phyloP scores from a whole-genome alignment of 169 alveolate species.

The Blepharisma undulans region DNA sequence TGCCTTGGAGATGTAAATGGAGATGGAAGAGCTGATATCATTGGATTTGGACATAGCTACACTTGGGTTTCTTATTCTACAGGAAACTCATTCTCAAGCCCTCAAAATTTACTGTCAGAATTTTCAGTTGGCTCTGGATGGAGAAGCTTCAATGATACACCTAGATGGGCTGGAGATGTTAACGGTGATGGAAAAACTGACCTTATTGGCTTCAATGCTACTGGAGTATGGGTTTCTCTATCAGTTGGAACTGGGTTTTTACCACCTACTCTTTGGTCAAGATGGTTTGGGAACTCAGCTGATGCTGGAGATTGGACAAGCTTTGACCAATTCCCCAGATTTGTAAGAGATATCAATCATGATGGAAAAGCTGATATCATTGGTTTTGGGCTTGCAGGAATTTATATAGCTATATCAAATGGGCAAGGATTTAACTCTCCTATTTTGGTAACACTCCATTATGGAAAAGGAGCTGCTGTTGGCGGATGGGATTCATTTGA shows the following conservation, averaged over 20 bases:
- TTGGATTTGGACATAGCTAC: background rate
- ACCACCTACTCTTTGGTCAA: background rate
- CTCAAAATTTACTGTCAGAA: background rate
- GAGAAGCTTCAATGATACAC: background rate
- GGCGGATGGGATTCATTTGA: background rate
- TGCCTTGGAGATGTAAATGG: background rate
- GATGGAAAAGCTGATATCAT: background rate
- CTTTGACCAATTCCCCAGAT: background rate
- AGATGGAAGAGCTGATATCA: background rate
- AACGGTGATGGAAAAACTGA: background rate
- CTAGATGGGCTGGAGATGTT: background rate
- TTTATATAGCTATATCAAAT: background rate
- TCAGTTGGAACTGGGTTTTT: background rate
- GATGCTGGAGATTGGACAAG: background rate
- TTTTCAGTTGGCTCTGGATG: background rate
- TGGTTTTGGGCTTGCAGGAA: background rate
- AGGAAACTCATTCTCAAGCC: background rate
- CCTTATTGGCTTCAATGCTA: background rate
- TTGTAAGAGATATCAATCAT: background rate
- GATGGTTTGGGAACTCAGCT: background rate
- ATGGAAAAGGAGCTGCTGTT: background rate
- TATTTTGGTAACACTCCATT: background rate
- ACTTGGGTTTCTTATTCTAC: background rate
- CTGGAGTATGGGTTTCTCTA: background rate
- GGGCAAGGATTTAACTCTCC: background rate